Evolutionary conservation across 1,139 yeast species (phyloP), one percentile per base, ranked within the genome.

Genomic region (Saccharomyces hybrid): DNA sequence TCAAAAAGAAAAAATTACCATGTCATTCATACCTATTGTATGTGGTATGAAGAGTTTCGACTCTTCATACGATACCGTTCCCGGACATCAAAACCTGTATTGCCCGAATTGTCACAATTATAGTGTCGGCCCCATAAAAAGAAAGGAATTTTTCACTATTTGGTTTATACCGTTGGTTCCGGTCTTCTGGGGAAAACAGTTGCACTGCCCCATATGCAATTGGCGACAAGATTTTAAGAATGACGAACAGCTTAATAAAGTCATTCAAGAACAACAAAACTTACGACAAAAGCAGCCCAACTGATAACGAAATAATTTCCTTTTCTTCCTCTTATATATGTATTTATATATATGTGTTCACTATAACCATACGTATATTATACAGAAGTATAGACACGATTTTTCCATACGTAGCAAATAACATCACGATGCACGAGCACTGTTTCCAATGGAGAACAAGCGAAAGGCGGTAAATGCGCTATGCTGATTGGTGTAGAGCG

Each of bases 91-190:
- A 53, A 52, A 60, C 5, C 34, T 72, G 19, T 69, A 63, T 55
- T 73, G 77, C 53, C 77, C 77, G 19, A 66, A 70, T 52, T 73
- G 76, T 59, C 80, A 75, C 59, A 77, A 77, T 61, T 58, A 60
- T 38, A 63, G 75, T 16, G 80, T 77, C 9, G 60, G 62, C 27
- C 78, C 80, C 0, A 64, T 72, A 9, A 76, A 77, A 58, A 66
- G 75, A 52, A 73, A 74, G 48, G 77, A 77, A 61, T 78, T 78
- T 58, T 70, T 78, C 57, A 70, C 79, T 0, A 54, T 78, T 25
- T 78, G 78, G 69, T 78, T 72, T 53, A 63, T 78, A 4, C 82
- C 82, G 1, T 50, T 78, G 23, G 66, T 78, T 3, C 82, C 82
- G 0, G 59, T 77, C 6, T 70, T 69, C 55, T 77, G 78, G 77